Evolutionary conservation across 768 basidiomycete genomes (phyloP), one percentile per base, ranked within the genome.

Genomic region (Omphalotus guepiniiformis): DNA sequence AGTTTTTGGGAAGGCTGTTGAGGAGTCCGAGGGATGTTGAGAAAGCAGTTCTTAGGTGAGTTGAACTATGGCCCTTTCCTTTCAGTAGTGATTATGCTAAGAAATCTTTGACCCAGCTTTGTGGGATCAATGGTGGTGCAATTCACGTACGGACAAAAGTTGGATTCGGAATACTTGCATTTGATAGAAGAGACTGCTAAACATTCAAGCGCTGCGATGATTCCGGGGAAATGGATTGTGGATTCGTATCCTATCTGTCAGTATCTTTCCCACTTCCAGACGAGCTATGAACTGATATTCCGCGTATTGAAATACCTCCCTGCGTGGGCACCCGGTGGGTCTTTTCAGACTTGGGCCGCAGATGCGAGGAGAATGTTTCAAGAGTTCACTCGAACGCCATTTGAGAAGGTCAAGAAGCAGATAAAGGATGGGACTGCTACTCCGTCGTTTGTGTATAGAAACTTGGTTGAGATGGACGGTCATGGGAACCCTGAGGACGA

Each of bases 251-350:
- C 30, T n/a, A 9, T 32, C n/a, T n/a, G 30, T 32, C 9, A 32
- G 30, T 9, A 9, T n/a, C 9, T 32, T 32, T 32, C 30, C 30
- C 30, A 32, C 9, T 9, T n/a, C 30, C n/a, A n/a, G 30, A n/a
- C 30, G 30, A 32, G n/a, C 9, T n/a, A 32, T 32, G 30, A 9
- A 9, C 30, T 9, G 30, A 32, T 32, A 32, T 32, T 9, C 30
- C 30, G 30, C 9, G n/a, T 16, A 61, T 59, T 61, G 34, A 54
- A 54, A 38, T 29, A 54, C 39, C 26, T 61, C 7, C 60, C 60
- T 4, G 22, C 34, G 6, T 51, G 56, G 48, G 28, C 56, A n/a
- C 59, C 59, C 7, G 54, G 52, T 30, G 40, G 21, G 6, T 42
- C 47, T 4, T 52, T 58, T 29, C 56, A 49, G 16, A 19, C 35